Percentiles rank a stretch among this genome's conserved stretches.
These are phyloP conservation scores for Myxozyma nipponensis DNA, from an alignment of 805 yeast genomes.

Conservation along the genomic window DNA sequence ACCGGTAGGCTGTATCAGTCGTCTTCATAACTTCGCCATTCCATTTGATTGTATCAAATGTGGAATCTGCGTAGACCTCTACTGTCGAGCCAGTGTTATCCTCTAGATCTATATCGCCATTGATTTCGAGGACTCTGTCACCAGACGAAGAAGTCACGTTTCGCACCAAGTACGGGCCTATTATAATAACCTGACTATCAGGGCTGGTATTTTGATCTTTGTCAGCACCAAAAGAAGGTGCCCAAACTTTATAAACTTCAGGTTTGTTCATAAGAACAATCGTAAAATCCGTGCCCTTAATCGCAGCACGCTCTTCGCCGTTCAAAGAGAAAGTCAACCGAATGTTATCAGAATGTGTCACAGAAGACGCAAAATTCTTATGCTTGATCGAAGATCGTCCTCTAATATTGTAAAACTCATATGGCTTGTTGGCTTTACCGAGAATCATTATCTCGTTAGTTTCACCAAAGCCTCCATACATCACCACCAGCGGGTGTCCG, in stretches of 20 bases:
- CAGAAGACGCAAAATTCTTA: not conserved
- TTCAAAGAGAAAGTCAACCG: conserved; percentile 4
- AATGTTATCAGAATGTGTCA: conserved; percentile 3
- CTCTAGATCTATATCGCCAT: conserved; percentile 20
- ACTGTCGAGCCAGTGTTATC: conserved; percentile 5
- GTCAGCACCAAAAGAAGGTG: conserved; percentile 11
- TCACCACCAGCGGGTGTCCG: too few species aligned
- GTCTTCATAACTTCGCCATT: conserved; percentile 8
- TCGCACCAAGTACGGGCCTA: conserved; percentile 23
- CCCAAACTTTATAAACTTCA: conserved; percentile 19
- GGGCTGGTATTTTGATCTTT: conserved; percentile 8
- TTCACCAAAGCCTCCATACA: conserved; percentile 19
- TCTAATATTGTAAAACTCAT: conserved; percentile 7
- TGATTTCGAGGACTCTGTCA: not conserved
- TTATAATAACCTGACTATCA: conserved; percentile 11
- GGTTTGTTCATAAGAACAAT: conserved; percentile 15
- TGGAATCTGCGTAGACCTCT: conserved; percentile 12
- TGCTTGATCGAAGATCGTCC: not conserved
- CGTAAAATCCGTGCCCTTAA: conserved; percentile 6
- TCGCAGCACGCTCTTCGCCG: conserved; percentile 9
- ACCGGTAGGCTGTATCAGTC: conserved; percentile 8
- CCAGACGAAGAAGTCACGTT: conserved; percentile 8
- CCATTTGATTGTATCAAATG: conserved; percentile 10
- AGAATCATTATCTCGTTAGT: conserved; percentile 9
- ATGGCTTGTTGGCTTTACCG: conserved; percentile 2